These are phyloP conservation scores for Xerocomus nothofagi DNA, from an alignment of 1,284 basidiomycete species.

Conservation along the genomic window DNA sequence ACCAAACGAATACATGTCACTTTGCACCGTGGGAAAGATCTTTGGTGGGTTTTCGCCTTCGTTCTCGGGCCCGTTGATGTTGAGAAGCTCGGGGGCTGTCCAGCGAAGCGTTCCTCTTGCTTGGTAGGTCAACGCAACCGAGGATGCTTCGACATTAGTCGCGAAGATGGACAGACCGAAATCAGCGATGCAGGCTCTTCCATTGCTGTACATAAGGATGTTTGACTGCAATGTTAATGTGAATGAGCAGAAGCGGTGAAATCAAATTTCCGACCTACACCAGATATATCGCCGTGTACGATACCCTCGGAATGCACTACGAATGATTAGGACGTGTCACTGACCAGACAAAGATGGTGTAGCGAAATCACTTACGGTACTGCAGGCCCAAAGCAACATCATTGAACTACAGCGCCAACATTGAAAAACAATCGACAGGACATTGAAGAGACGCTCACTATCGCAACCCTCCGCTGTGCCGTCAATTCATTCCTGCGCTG, in stretches of 20 bases:
- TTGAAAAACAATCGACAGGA: neutral
- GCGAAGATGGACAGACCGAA: slow-evolving; percentile 23
- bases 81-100: slow-evolving; percentile 24
- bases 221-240: slow-evolving; percentile 16
- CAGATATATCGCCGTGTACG: slow-evolving; percentile 33
- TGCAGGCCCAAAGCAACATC: slow-evolving; percentile 29
- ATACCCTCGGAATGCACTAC: slow-evolving; percentile 25
- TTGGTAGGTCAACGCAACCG: slow-evolving; percentile 18
- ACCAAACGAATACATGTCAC: slow-evolving; percentile 27
- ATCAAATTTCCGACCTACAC: slow-evolving; percentile 15
- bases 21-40: slow-evolving; percentile 20
- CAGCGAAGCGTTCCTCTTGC: slow-evolving; percentile 21
- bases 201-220: slow-evolving; percentile 18
- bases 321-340: neutral
- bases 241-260: neutral
- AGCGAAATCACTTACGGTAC: slow-evolving; percentile 18
- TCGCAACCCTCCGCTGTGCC: slow-evolving; percentile 8
- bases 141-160: slow-evolving; percentile 9
- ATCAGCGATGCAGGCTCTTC: slow-evolving; percentile 27
- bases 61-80: neutral
- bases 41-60: neutral
- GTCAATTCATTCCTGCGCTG: slow-evolving; percentile 9
- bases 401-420: slow-evolving; percentile 15
- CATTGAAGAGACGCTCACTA: slow-evolving; percentile 15
- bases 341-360: neutral